Evolutionary conservation across 2,329 filamentous ascomycete species (phyloP), one percentile per base, ranked within the genome.

Genomic region (Zasmidium cellare): DNA sequence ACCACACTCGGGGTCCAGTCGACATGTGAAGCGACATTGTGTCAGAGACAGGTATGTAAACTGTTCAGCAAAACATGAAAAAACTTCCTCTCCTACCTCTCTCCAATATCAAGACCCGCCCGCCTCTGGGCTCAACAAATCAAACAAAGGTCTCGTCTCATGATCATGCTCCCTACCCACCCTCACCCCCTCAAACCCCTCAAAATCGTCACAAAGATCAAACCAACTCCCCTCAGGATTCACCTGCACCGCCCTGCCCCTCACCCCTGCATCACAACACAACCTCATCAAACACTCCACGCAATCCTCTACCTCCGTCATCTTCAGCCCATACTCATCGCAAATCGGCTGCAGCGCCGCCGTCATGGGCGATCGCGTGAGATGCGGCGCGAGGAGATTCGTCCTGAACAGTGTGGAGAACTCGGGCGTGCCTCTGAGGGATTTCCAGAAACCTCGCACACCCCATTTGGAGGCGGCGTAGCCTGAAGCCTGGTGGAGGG

Each of bases 371-470:
- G 22, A 47, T 14, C 56, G 51, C 22, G 58, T 56, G 16, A 58
- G 53, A 46, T 58, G 56, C 18, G 59, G 53, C n/a, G 59, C 59
- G 0, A 61, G 56, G 18, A 58, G 20, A 23, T 61, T 61, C 16
- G 46, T 53, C 31, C 58, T 41, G 28, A 49, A 38, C 1, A 47
- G 20, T 12, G 53, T 19, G 14, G 41, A 9, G 23, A 56, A 38
- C 12, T 53, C n/a, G 9, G 44, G 14, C 9, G 41, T 48, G n/a
- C 25, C 22, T 7, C 49, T 35, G n/a, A 61, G 28, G 14, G 35
- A 35, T n/a, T 56, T 58, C 51, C 55, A 61, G 14, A 55, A 47
- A 2, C 51, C 52, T 14, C 58, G 50, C 3, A 57, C 47, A 35
- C 55, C 58, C 51, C 38, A 47, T 35, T 58, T 61, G 41, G 55